Evolutionary conservation across 768 basidiomycete genomes (phyloP).

Genomic region (Sistotremastrum niveocremeum): DNA sequence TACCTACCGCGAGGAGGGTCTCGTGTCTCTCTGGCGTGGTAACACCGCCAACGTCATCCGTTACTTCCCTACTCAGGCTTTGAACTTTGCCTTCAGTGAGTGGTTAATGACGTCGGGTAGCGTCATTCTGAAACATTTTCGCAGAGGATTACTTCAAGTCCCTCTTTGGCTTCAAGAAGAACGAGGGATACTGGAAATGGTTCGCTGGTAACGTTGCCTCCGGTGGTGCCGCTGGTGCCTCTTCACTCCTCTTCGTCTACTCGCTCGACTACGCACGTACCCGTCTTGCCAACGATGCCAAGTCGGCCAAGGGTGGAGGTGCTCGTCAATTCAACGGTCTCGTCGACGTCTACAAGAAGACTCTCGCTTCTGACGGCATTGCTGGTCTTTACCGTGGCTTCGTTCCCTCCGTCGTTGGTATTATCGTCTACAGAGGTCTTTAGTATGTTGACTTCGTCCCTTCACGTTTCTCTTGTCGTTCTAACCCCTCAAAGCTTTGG

Average conservation of each 20-base stretch:
- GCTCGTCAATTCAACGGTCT: constrained; percentile 28
- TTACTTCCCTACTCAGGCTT: constrained; percentile 33
- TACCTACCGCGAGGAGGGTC: constrained; percentile 24
- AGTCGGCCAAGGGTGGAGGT: constrained; percentile 23
- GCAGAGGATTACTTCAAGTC: constrained; percentile 26
- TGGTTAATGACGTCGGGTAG: not conserved
- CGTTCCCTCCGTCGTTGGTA: constrained; percentile 27
- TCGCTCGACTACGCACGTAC: constrained; percentile 34
- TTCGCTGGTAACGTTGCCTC: constrained; percentile 27
- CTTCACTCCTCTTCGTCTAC: constrained; percentile 30
- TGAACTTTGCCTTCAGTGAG: constrained; percentile 32
- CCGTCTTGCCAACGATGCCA: constrained; percentile 27
- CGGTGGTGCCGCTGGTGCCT: constrained; percentile 30
- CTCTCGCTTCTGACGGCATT: constrained; percentile 26
- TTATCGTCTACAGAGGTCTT: constrained; percentile 30
- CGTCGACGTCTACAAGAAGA: constrained; percentile 30
- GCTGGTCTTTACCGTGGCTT: constrained; percentile 30
- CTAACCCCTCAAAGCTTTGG: constrained; percentile 21
- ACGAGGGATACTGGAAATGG: constrained; percentile 25
- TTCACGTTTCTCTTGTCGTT: not conserved
- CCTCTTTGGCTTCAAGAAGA: constrained; percentile 22
- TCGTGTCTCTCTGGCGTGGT: constrained; percentile 29
- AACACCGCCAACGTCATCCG: constrained; percentile 30
- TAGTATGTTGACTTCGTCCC: constrained; percentile 18
- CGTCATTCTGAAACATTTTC: not conserved